Percentiles rank a stretch among this genome's conserved stretches.
phyloP scores from a whole-genome alignment of 441 rosid genomes.

The Brassica balearica region DNA sequence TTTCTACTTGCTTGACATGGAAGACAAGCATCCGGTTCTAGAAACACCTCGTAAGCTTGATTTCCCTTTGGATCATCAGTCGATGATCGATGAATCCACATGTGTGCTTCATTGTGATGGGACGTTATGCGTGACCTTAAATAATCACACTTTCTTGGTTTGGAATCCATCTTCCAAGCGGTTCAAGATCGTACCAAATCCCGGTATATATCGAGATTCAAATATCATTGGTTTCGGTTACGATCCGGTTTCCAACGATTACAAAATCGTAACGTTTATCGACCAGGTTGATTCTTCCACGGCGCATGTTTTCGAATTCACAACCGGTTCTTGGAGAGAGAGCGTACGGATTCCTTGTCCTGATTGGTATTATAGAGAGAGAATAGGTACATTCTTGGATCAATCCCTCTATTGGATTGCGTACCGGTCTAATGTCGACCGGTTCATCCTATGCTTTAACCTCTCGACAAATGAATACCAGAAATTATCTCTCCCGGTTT shows the following conservation, averaged over 20 bases:
- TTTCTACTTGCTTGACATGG: slow-evolving; percentile 42
- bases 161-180: slow-evolving; percentile 38
- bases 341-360: slow-evolving; percentile 32
- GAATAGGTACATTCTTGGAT: slow-evolving; percentile 30
- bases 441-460: slow-evolving; percentile 37
- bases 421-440: slow-evolving; percentile 33
- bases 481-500: slow-evolving; percentile 21
- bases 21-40: not conserved
- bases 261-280: slow-evolving; percentile 39
- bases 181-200: slow-evolving; percentile 40
- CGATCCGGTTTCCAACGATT: slow-evolving; percentile 29
- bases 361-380: slow-evolving; percentile 42
- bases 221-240: slow-evolving; percentile 41
- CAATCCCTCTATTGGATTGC: slow-evolving; percentile 41
- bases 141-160: slow-evolving; percentile 32
- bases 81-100: slow-evolving; percentile 35
- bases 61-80: slow-evolving; percentile 27
- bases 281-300: slow-evolving; percentile 29
- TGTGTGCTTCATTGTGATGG: slow-evolving; percentile 42
- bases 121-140: slow-evolving; percentile 38
- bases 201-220: slow-evolving; percentile 21
- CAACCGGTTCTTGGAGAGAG: slow-evolving; percentile 34
- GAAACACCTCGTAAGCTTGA: slow-evolving; percentile 9
- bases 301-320: slow-evolving; percentile 30
- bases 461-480: slow-evolving; percentile 34